These are phyloP conservation scores for Kuraishia borneana DNA, from an alignment of 805 yeast genomes.

Conservation along the genomic window DNA sequence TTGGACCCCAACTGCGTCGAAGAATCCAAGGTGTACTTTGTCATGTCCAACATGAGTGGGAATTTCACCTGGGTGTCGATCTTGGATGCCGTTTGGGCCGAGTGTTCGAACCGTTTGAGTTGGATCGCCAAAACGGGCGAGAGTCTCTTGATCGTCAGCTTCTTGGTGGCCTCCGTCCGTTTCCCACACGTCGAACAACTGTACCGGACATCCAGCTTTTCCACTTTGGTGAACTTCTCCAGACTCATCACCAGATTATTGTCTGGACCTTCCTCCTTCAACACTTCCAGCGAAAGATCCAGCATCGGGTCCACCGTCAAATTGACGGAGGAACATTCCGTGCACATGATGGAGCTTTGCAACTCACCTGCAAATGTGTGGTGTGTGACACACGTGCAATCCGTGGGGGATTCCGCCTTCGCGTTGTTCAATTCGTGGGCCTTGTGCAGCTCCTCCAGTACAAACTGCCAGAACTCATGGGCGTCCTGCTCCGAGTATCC, in stretches of 20 bases:
- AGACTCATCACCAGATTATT: slow-evolving; percentile 49
- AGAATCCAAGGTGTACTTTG: slow-evolving; percentile 32
- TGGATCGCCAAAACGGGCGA: slow-evolving; percentile 81
- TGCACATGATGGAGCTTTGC: slow-evolving; percentile 70
- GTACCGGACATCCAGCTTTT: slow-evolving; percentile 64
- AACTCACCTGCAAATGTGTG: slow-evolving; percentile 74
- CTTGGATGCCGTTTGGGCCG: slow-evolving; percentile 45
- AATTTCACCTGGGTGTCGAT: slow-evolving; percentile 64
- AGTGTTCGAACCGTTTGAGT: slow-evolving; percentile 68
- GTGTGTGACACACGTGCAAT: slow-evolving; percentile 76
- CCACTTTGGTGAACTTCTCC: slow-evolving; percentile 65
- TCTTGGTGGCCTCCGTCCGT: slow-evolving; percentile 59
- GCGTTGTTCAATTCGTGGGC: slow-evolving; percentile 17
- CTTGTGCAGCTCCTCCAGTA: slow-evolving; percentile 73
- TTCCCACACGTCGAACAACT: slow-evolving; percentile 57
- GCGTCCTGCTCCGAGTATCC: slow-evolving; percentile 98
- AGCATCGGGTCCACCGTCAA: slow-evolving; percentile 78
- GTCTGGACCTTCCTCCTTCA: slow-evolving; percentile 18
- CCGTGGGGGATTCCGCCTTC: slow-evolving; percentile 4
- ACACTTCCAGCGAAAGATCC: slow-evolving; percentile 76
- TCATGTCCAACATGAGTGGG: slow-evolving; percentile 66
- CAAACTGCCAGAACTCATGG: slow-evolving; percentile 93
- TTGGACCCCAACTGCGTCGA: slow-evolving; percentile 10
- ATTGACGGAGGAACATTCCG: slow-evolving; percentile 53
- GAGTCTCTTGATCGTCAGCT: slow-evolving; percentile 51